These are phyloP conservation scores for Chlorella sp. DNA, from an alignment of 139 green algal species.

Conservation along the genomic window DNA sequence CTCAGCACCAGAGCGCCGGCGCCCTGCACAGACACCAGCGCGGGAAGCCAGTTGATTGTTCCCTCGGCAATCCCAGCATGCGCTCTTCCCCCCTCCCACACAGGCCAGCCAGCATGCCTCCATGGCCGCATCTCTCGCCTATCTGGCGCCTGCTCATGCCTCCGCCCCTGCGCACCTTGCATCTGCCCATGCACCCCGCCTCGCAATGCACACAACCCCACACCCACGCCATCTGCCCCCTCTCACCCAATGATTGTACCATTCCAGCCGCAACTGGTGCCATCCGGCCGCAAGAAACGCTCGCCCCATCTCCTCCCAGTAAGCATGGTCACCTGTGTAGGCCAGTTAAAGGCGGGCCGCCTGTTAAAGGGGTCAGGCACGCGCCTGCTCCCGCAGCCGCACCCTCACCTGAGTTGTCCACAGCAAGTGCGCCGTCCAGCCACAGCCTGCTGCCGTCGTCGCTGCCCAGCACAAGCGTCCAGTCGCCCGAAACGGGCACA, in stretches of 20 bases:
- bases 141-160: too few relatives aligned
- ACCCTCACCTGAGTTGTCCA: not conserved
- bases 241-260: not conserved
- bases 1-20: not conserved
- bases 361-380: not conserved
- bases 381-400: too few relatives aligned
- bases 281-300: not conserved
- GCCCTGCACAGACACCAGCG: not conserved
- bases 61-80: too few relatives aligned
- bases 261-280: not conserved
- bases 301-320: not conserved
- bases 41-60: too few relatives aligned
- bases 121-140: not conserved
- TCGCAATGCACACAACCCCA: too few relatives aligned
- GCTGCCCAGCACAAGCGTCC: not conserved
- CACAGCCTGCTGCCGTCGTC: not conserved
- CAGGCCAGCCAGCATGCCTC: not conserved
- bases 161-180: too few relatives aligned
- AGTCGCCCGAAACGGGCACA: not conserved
- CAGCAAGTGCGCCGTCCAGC: not conserved
- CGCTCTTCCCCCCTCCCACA: too few relatives aligned
- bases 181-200: too few relatives aligned
- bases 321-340: not conserved
- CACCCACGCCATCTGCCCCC: too few relatives aligned
- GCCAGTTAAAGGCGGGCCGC: not conserved